Base-by-base conservation (phyloP, 306 rosid species). In the Sindora glabra region DNA sequence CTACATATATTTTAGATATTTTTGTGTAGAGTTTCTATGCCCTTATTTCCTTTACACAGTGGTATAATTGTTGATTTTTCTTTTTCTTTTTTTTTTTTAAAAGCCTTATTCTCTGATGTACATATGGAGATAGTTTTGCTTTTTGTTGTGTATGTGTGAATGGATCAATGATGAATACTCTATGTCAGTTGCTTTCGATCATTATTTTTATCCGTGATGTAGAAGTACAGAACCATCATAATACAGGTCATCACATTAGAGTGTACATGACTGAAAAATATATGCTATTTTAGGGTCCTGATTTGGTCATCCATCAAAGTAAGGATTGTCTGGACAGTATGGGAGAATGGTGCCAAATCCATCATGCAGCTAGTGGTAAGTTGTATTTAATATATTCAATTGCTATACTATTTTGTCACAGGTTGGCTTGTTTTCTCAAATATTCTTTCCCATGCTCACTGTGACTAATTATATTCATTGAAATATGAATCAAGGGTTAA, bases 301-400 rank as follows among this genome's bases (percentile, higher is more conserved):
- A 88, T 81, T 62, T 92, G 82, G 95, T 92, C 62, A 88, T 92
- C 67, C 92, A 80, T 69, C 98, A 92, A 78, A 70, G 71, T 34
- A 68, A 81, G 79, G 98, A 86, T 66, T 88, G 94, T 76, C 74
- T 92, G 66, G 96, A 88, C 60, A 37, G 29, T 47, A 92, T 92
- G 98, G 96, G 96, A 67, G 98, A 88, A 66, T 92, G 98, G 98
- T 92, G 98, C 77, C 89, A 78, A 69, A 83, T 54, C 64, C 98
- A 92, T 81, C 98, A 92, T 66, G 80, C 60, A 52, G 95, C 81
- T 41, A 92, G 98, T 76, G 98, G 98, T 92, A 80, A 83, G 96
- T 52, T 47, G 59, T 69, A 56, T 45, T 53, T 54, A 48, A 52
- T 56, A 45, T 38, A 19, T 23, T 62, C 48, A 52, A 10, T 45